Conservation (phyloP, 768 basidiomycete species). For the Hypholoma fasciculare region DNA sequence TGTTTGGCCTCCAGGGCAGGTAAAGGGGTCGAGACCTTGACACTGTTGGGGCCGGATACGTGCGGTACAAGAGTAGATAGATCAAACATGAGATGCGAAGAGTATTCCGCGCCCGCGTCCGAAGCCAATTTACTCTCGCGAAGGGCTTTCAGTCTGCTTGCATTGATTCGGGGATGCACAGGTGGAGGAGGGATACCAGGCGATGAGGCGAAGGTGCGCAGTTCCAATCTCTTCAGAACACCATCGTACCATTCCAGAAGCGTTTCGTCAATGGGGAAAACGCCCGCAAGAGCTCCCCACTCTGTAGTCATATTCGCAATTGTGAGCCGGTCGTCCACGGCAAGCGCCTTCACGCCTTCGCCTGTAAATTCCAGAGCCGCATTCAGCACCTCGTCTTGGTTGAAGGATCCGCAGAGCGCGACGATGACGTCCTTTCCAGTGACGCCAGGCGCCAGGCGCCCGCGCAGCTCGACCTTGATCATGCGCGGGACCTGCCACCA, state of each 20-base stretch:
- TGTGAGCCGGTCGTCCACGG: conserved; percentile 91
- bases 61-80: conserved; percentile 93
- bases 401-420: conserved; percentile 93
- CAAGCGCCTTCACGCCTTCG: conserved; percentile 74
- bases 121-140: conserved; percentile 55
- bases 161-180: conserved; percentile 86
- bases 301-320: conserved; percentile 99
- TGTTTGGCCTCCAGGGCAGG: conserved; percentile 73
- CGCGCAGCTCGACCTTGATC: conserved; percentile 90
- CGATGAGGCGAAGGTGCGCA: conserved; percentile 68
- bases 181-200: conserved; percentile 67
- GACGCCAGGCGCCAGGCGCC: conserved; percentile 81
- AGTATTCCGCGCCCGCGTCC: conserved; percentile 78
- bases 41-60: conserved; percentile 96
- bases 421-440: conserved; percentile 99
- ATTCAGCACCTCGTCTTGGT: conserved; percentile 95
- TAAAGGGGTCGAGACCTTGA: conserved; percentile 94
- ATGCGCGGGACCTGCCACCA: conserved; percentile 99
- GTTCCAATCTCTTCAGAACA: conserved; percentile 69
- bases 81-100: conserved; percentile 88
- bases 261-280: conserved; percentile 89
- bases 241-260: conserved; percentile 86
- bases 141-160: conserved; percentile 65
- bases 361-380: conserved; percentile 96
- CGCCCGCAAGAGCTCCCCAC: conserved; percentile 96